These are phyloP conservation scores for Metschnikowia arizonensis DNA, from an alignment of 805 yeast species.

Conservation along the genomic window DNA sequence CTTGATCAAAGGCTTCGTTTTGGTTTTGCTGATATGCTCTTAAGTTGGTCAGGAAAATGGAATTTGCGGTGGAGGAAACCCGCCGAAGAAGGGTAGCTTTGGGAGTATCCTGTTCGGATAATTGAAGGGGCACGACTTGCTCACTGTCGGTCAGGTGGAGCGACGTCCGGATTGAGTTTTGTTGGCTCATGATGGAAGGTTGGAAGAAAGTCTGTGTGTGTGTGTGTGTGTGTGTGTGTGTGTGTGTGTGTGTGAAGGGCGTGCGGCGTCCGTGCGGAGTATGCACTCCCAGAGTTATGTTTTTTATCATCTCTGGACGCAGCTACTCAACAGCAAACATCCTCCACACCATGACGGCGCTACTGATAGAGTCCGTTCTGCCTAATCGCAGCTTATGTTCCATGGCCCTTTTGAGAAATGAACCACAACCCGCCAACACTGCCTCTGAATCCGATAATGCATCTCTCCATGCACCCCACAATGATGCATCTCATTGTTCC, in stretches of 20 bases:
- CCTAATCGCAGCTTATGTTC: background rate
- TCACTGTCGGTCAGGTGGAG: constrained; percentile 6
- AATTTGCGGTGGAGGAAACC: constrained; percentile 17
- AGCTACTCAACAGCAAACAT: too few species aligned
- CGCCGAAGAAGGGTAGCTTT: constrained; percentile 13
- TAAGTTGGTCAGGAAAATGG: constrained; percentile 7
- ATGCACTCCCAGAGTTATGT: background rate
- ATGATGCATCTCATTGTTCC: constrained; percentile 1
- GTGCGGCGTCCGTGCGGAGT: too few species aligned
- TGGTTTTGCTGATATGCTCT: background rate
- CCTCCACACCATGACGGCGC: background rate
- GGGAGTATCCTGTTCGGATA: constrained; percentile 6
- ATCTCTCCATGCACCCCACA: too few species aligned
- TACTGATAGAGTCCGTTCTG: constrained; percentile 4
- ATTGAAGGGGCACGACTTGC: constrained; percentile 11
- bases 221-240: too few species aligned
- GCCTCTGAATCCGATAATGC: too few species aligned
- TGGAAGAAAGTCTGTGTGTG: too few species aligned
- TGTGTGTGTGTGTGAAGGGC: too few species aligned
- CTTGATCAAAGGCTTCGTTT: constrained; percentile 7
- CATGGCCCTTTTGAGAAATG: background rate
- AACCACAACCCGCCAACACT: background rate
- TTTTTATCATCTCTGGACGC: background rate
- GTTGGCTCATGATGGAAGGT: background rate
- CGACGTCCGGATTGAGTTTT: constrained; percentile 6